A percentile compares a stretch with the other conserved stretches of the same genome.
Conservation (phyloP, 257 asterid genomes). For the Perilla frutescens region DNA sequence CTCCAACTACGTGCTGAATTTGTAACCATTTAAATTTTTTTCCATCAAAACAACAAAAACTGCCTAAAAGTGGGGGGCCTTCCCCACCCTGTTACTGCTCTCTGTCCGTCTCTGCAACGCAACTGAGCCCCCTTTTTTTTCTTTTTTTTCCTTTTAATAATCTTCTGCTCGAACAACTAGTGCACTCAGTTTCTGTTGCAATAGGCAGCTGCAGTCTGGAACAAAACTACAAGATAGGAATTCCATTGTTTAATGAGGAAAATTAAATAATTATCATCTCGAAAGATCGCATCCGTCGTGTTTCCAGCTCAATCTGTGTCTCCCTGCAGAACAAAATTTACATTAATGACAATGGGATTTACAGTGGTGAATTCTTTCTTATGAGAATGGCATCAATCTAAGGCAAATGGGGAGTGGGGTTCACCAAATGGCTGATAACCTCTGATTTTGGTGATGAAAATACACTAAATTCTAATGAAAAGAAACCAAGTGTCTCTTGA, state of each 20-base stretch:
- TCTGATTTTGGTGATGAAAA: conserved; percentile 26
- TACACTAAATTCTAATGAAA: conserved; percentile 28
- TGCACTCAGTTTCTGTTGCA: conserved; percentile 46
- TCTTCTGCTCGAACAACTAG: conserved; percentile 42
- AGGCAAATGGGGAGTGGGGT: conserved; percentile 37
- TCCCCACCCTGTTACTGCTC: conserved; percentile 33
- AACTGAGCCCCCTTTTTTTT: conserved; percentile 25
- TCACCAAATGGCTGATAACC: conserved; percentile 32
- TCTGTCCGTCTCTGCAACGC: conserved; percentile 38
- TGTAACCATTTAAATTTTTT: conserved; percentile 65
- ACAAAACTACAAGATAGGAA: conserved; percentile 38
- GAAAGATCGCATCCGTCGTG: conserved; percentile 35
- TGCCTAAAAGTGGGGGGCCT: conserved; percentile 78
- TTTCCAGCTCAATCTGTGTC: conserved; percentile 46
- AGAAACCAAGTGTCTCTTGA: conserved; percentile 18
- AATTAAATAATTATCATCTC: conserved; percentile 28
- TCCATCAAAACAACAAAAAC: conserved; percentile 41
- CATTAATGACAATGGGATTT: background rate
- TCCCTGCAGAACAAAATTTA: conserved; percentile 26
- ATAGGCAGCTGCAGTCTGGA: conserved; percentile 38
- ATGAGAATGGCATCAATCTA: conserved; percentile 19
- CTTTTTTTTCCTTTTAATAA: too few species aligned
- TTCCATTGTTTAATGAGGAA: background rate
- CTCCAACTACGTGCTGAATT: conserved; percentile 60
- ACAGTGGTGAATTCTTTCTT: background rate